These are phyloP conservation scores for Hypoxylon sp. DNA, from an alignment of 2,329 filamentous ascomycete species.

Conservation along the genomic window DNA sequence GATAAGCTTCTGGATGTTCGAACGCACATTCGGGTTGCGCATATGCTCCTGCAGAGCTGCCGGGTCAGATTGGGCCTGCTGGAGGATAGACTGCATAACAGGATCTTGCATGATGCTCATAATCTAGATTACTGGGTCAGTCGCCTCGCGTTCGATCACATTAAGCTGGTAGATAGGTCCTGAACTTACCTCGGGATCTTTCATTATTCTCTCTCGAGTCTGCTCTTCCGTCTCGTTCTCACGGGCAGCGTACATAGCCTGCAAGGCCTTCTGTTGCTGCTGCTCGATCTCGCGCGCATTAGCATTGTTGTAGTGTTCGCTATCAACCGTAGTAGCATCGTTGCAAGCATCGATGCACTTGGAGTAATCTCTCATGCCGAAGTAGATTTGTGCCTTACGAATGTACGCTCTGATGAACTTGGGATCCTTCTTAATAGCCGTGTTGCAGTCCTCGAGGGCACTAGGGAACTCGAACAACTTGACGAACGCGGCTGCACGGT, in stretches of 20 bases:
- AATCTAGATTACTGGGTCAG: slow-evolving; percentile 66
- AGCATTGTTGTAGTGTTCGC: slow-evolving; percentile 74
- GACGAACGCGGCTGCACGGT: slow-evolving; percentile 95
- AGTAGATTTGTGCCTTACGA: slow-evolving; percentile 93
- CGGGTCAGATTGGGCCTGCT: slow-evolving; percentile 95
- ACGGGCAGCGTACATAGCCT: slow-evolving; percentile 88
- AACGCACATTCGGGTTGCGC: slow-evolving; percentile 86
- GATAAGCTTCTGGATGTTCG: slow-evolving; percentile 94
- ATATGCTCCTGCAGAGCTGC: slow-evolving; percentile 96
- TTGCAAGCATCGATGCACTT: slow-evolving; percentile 91
- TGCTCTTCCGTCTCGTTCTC: slow-evolving; percentile 97
- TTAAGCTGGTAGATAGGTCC: neutral
- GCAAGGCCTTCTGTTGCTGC: slow-evolving; percentile 92
- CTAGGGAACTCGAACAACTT: slow-evolving; percentile 97
- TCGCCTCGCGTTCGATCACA: neutral
- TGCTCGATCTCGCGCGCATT: slow-evolving; percentile 93
- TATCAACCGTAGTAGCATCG: slow-evolving; percentile 83
- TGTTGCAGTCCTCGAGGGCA: slow-evolving; percentile 91
- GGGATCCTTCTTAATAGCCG: slow-evolving; percentile 89
- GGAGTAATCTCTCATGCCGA: slow-evolving; percentile 98
- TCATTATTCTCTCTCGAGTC: slow-evolving; percentile 89
- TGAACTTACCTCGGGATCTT: slow-evolving; percentile 84
- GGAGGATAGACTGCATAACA: slow-evolving; percentile 96
- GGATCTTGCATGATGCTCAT: slow-evolving; percentile 93
- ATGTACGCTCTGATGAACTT: slow-evolving; percentile 97